Conservation (phyloP, 805 yeast species). For the Wickerhamiella bombiphila region DNA sequence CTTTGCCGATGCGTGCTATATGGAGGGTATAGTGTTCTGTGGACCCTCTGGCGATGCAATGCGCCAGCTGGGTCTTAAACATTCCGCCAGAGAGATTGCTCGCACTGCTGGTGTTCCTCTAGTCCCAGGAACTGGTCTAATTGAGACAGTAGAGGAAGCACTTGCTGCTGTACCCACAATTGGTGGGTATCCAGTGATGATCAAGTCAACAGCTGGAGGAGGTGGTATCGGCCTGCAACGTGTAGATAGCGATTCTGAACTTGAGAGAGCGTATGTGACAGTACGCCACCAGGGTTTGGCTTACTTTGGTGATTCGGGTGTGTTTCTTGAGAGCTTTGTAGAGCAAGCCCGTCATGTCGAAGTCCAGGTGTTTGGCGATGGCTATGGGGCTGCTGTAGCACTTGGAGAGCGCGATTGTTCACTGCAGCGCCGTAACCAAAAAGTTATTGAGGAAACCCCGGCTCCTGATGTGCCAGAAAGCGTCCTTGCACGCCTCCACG, state of each 20-base stretch:
- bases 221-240: conserved; percentile 97
- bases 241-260: conserved; percentile 69
- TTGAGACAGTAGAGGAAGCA: conserved; percentile 61
- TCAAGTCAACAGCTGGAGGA: conserved; percentile 97
- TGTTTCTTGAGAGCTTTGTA: conserved; percentile 84
- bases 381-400: conserved; percentile 82
- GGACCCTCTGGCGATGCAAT: conserved; percentile 97
- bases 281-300: conserved; percentile 90
- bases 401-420: conserved; percentile 97
- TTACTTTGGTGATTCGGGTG: conserved; percentile 91
- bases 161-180: conserved; percentile 54
- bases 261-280: conserved; percentile 71
- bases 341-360: conserved; percentile 94
- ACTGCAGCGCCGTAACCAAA: conserved; percentile 92
- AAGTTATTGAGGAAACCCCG: conserved; percentile 93
- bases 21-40: conserved; percentile 76
- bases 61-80: conserved; percentile 81
- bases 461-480: conserved; percentile 82
- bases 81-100: conserved; percentile 93
- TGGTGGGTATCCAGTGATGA: conserved; percentile 73
- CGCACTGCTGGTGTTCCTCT: conserved; percentile 83
- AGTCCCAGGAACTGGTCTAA: conserved; percentile 92
- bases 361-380: conserved; percentile 94
- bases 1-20: conserved; percentile 73
- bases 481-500: conserved; percentile 60